A percentile compares a stretch with the other conserved stretches of the same genome.
Conservation (phyloP, 2,329 filamentous ascomycete genomes). For the Phoma herbarum region DNA sequence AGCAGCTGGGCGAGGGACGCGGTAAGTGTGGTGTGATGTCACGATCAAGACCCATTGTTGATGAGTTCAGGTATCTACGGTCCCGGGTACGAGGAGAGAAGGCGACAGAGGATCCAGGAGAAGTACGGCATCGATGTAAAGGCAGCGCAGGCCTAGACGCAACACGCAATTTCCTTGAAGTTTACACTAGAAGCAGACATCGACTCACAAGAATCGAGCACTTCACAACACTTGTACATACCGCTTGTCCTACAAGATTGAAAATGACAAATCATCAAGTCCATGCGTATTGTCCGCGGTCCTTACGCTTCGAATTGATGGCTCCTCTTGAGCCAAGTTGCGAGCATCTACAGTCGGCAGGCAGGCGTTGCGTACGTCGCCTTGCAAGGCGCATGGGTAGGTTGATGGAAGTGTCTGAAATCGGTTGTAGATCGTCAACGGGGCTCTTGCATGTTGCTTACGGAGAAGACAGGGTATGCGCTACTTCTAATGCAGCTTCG, state of each 20-base stretch:
- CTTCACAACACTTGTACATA: slow-evolving; percentile 31
- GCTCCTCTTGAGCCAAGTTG: neutral
- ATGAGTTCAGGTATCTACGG: slow-evolving; percentile 73
- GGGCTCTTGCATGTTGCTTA: neutral
- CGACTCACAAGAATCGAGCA: slow-evolving; percentile 21
- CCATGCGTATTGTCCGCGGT: neutral
- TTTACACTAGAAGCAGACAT: slow-evolving; percentile 30
- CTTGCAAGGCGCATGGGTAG: neutral
- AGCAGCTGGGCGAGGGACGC: slow-evolving; percentile 85
- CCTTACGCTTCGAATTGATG: neutral
- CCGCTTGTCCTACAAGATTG: slow-evolving; percentile 18
- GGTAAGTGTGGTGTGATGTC: slow-evolving; percentile 61
- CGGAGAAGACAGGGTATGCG: neutral
- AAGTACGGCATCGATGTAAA: slow-evolving; percentile 85
- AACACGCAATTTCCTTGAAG: slow-evolving; percentile 31
- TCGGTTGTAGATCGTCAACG: neutral
- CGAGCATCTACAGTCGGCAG: neutral
- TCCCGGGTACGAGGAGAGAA: slow-evolving; percentile 84
- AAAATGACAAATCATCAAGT: slow-evolving; percentile 14
- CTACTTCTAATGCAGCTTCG: neutral
- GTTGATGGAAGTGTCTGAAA: neutral
- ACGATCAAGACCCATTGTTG: slow-evolving; percentile 5
- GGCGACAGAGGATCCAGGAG: slow-evolving; percentile 81
- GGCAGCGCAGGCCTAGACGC: slow-evolving; percentile 39
- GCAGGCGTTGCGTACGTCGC: neutral